These are phyloP conservation scores for Chenopodium suecicum DNA, from an alignment of 148 eudicot species.

Conservation along the genomic window DNA sequence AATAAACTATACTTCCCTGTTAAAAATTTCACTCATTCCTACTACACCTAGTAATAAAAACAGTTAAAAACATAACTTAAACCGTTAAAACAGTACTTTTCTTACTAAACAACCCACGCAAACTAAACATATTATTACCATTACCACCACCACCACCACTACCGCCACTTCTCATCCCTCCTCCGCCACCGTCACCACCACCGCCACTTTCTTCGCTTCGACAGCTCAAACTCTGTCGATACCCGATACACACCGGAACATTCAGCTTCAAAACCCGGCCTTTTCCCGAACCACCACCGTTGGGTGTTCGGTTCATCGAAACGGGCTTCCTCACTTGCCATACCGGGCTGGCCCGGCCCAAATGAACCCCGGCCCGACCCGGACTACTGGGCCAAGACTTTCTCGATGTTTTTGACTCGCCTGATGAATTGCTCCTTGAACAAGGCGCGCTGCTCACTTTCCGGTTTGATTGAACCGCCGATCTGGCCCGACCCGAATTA, in stretches of 20 bases:
- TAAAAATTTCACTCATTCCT: background rate
- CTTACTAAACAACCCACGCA: conserved; percentile 68
- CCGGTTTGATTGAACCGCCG: conserved; percentile 38
- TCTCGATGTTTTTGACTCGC: conserved; percentile 57
- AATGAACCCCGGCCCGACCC: conserved; percentile 46
- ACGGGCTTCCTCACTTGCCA: conserved; percentile 53
- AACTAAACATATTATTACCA: conserved; percentile 56
- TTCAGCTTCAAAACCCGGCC: conserved; percentile 51
- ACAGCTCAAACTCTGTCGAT: conserved; percentile 53
- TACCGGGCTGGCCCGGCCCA: conserved; percentile 86
- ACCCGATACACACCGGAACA: conserved; percentile 76
- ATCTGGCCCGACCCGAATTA: conserved; percentile 49
- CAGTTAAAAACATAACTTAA: conserved; percentile 23
- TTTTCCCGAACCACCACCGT: conserved; percentile 15
- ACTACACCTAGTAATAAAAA: background rate
- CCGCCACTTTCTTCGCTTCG: conserved; percentile 33
- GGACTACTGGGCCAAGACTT: conserved; percentile 52
- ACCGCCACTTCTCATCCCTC: background rate
- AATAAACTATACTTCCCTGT: background rate
- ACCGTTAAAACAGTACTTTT: conserved; percentile 51
- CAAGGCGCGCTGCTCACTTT: conserved; percentile 92
- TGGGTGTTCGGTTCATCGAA: conserved; percentile 18
- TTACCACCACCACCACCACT: conserved; percentile 34
- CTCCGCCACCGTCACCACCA: conserved; percentile 7
- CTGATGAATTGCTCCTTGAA: conserved; percentile 84